Base-by-base conservation (phyloP, 2,329 filamentous ascomycete species). In the Tolypocladium amazonense region DNA sequence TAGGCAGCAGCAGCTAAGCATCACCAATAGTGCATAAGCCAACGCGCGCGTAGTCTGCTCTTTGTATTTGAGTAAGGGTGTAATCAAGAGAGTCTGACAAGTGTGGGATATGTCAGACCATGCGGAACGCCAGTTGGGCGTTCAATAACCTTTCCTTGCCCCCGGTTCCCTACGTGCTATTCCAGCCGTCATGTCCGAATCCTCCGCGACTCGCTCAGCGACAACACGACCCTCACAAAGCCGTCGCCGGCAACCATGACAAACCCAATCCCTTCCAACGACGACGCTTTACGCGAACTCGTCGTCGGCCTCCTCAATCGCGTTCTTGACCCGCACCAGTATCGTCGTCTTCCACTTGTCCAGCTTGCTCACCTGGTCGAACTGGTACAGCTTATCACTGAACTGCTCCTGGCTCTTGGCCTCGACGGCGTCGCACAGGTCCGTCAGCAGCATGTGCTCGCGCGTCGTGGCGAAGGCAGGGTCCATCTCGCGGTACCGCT, bases 291-390 rank as follows among this genome's bases (percentile, higher is more conserved):
- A 76, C 38, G 75, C 74, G 69, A 76, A 76, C 68, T 77, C 76
- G 58, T 77, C 75, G 57, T 76, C 73, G 23, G 72, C 71, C 63
- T 74, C 79, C 76, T 93, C 88, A 67, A 96, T 95, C 58, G 81
- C 81, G 68, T 87, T 87, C 86, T 97, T 97, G 69, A 97, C 82
- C 66, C 86, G 84, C 69, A 96, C 77, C 63, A 96, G 75, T 60
- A 96, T 78, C 38, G 88, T 90, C 57, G 90, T 96, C 88, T 97
- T 96, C 93, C 93, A 97, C 79, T 93, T 94, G 72, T 97, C 92
- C 69, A 97, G 77, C 80, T 94, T 94, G 77, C 87, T 94, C 77
- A 96, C 81, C 77, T 95, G 90, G 73, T 97, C 92, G 71, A 85
- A 97, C 72, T 93, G 87, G 79, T 89, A 96, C 64, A 94, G 76